Evolutionary conservation across 1,139 yeast genomes (phyloP).

Genomic region (Kluyveromyces sp.): DNA sequence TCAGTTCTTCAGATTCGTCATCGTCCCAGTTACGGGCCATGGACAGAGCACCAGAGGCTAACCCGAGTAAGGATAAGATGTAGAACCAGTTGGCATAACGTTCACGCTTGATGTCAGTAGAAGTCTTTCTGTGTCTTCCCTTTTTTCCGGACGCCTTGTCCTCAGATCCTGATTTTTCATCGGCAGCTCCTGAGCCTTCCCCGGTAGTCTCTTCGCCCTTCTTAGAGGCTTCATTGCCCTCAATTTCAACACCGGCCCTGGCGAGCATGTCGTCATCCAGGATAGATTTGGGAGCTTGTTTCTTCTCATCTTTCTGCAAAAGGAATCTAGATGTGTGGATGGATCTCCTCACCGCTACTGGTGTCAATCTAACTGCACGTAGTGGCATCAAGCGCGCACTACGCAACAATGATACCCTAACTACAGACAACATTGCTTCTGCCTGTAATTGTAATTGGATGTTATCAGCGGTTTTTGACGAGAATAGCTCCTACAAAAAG

Average conservation of each 20-base stretch:
- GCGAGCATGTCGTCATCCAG: constrained; percentile 76
- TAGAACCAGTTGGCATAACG: constrained; percentile 64
- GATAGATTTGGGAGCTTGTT: constrained; percentile 45
- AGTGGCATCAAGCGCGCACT: constrained; percentile 5
- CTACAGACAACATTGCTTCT: constrained; percentile 5
- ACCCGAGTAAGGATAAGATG: constrained; percentile 50
- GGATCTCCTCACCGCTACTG: constrained; percentile 3
- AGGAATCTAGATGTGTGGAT: neutral
- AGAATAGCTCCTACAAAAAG: too few relatives aligned
- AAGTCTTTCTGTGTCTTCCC: constrained; percentile 50
- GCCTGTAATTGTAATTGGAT: neutral
- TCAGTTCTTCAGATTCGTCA: constrained; percentile 56
- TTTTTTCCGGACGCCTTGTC: constrained; percentile 23
- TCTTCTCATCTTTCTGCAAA: constrained; percentile 27
- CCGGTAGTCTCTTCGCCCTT: constrained; percentile 19
- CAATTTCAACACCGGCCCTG: constrained; percentile 74
- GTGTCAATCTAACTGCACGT: neutral
- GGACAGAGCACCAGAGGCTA: constrained; percentile 60
- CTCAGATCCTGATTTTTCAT: constrained; percentile 21
- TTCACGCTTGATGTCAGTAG: constrained; percentile 60
- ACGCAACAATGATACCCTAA: constrained; percentile 5
- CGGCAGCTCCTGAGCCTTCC: constrained; percentile 22
- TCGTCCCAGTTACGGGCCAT: constrained; percentile 84
- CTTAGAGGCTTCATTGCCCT: constrained; percentile 19
- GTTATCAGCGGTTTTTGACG: neutral